Evolutionary conservation across 805 yeast genomes (phyloP).

Genomic region (Candida dendrica): DNA sequence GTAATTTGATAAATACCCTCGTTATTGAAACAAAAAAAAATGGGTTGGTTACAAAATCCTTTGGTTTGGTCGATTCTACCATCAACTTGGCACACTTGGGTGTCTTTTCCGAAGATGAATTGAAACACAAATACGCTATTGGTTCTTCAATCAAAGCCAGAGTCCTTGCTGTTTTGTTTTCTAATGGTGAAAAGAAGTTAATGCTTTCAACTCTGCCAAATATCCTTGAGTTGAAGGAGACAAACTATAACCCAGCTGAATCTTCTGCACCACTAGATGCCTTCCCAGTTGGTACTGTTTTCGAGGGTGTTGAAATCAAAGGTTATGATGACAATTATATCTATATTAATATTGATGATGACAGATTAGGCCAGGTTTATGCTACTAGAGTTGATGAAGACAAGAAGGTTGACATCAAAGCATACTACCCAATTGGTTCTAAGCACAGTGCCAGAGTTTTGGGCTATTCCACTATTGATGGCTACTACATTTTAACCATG

Average conservation of each 20-base stretch:
- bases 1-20: constrained; percentile 68
- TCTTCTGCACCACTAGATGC: constrained; percentile 45
- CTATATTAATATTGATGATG: constrained; percentile 50
- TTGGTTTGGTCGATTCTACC: constrained; percentile 70
- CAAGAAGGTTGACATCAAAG: constrained; percentile 30
- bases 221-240: constrained; percentile 29
- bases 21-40: constrained; percentile 48
- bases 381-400: constrained; percentile 55
- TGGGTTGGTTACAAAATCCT: constrained; percentile 68
- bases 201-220: constrained; percentile 59
- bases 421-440: constrained; percentile 53
- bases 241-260: constrained; percentile 14
- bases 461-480: constrained; percentile 63
- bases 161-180: constrained; percentile 53
- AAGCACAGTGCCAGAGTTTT: constrained; percentile 71
- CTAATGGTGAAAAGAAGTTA: constrained; percentile 46
- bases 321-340: constrained; percentile 54
- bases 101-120: constrained; percentile 33
- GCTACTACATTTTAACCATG: constrained; percentile 57
- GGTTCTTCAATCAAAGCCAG: constrained; percentile 69
- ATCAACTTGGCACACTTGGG: constrained; percentile 62
- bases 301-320: constrained; percentile 50
- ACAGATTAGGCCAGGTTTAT: constrained; percentile 67
- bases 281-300: constrained; percentile 67
- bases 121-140: constrained; percentile 57